Conservation (phyloP, 441 rosid genomes). For the Capsella rubella region DNA sequence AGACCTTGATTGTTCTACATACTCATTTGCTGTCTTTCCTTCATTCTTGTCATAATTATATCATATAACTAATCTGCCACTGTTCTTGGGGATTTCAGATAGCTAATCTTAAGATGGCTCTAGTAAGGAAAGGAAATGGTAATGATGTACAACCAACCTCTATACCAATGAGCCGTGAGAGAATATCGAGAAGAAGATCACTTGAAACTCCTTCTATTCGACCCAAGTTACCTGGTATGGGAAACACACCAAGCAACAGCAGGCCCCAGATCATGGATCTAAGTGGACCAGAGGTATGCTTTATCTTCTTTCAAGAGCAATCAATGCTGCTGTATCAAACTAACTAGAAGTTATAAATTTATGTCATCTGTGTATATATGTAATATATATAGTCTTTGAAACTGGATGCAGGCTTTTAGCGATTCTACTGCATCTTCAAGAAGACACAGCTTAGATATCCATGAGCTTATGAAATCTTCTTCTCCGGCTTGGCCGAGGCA, state of each 20-base stretch:
- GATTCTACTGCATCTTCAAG: constrained; percentile 51
- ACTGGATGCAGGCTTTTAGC: constrained; percentile 40
- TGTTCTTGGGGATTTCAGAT: constrained; percentile 49
- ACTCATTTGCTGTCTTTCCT: constrained; percentile 2
- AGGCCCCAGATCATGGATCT: constrained; percentile 51
- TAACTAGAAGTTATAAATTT: background rate
- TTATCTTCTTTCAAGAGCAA: constrained; percentile 17
- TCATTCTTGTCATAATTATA: background rate
- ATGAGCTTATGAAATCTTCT: constrained; percentile 55
- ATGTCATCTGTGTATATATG: background rate
- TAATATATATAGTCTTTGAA: constrained; percentile 35
- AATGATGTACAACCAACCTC: constrained; percentile 46
- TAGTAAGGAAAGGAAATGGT: constrained; percentile 59
- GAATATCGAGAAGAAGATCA: constrained; percentile 44
- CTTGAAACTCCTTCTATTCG: constrained; percentile 55
- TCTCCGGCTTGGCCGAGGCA: constrained; percentile 47
- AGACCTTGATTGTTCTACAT: background rate
- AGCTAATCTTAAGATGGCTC: constrained; percentile 63
- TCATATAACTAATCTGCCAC: constrained; percentile 12
- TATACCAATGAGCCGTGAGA: constrained; percentile 55
- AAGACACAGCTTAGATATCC: constrained; percentile 63
- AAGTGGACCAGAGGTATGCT: constrained; percentile 57
- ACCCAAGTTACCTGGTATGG: constrained; percentile 53
- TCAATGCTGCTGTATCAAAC: background rate
- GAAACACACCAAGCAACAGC: constrained; percentile 42